Evolutionary conservation across 441 rosid genomes (phyloP), one percentile per base, ranked within the genome.

Genomic region (Raphanus hybrid): DNA sequence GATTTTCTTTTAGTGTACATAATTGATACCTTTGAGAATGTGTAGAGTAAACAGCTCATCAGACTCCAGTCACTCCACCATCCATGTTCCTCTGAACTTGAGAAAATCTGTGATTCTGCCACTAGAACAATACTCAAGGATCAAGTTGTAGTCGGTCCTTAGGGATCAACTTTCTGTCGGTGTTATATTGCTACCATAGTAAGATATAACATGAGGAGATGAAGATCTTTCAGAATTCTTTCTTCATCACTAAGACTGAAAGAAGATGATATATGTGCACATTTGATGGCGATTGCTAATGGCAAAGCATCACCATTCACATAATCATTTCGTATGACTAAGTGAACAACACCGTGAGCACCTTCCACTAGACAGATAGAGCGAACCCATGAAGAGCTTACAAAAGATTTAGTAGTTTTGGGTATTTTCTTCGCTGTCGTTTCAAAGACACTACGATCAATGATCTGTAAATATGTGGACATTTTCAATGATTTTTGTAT

Each of bases 311-410:
- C 55, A 50, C 55, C 55, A 4, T 11, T n/a, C 4, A 45, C 52
- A 45, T 45, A 5, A 50, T 50, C 55, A 50, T 12, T 50, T 50
- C 3, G 55, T n/a, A 3, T n/a, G 8, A 5, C 55, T 50, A 50
- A 50, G 55, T 50, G 14, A n/a, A 50, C 55, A 50, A 50, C 18
- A n/a, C 55, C 55, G 18, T 55, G 60, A 55, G 27, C 60, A 55
- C 60, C 0, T 18, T 55, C 26, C 26, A 23, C 26, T 23, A 15
- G 58, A 15, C 23, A 2, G 23, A 52, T 52, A 15, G 20, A 15
- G 58, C 9, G 9, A 5, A 14, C 18, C 58, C 58, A 52, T 6
- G 58, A 15, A n/a, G 8, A 6, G 7, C 58, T 16, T 14, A 14
- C 58, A 52, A 20, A 52, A 15, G 58, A 8, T 52, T 52, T 52